These are phyloP conservation scores for Claviceps fusiformis DNA, from an alignment of 2,329 filamentous ascomycete species.

Conservation along the genomic window DNA sequence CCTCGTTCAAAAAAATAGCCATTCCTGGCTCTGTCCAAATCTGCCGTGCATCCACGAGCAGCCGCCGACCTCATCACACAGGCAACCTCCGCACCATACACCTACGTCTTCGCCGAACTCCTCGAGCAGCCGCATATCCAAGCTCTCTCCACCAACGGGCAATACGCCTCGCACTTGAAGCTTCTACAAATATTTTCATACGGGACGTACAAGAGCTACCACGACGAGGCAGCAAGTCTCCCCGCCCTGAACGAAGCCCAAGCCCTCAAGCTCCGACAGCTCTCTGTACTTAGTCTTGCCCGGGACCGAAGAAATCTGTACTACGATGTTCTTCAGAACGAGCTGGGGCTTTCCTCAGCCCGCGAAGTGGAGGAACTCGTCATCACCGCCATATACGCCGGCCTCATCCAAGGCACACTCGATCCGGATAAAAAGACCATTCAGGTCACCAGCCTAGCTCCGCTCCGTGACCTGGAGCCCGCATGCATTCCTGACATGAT, in stretches of 20 bases:
- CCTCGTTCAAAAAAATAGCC: constrained; percentile 39
- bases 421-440: constrained; percentile 65
- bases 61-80: constrained; percentile 75
- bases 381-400: constrained; percentile 76
- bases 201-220: constrained; percentile 74
- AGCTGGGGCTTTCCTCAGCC: constrained; percentile 52
- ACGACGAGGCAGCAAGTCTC: constrained; percentile 30
- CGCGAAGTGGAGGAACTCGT: constrained; percentile 75
- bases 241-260: constrained; percentile 63
- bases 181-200: constrained; percentile 84
- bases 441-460: constrained; percentile 65
- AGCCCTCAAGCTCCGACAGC: constrained; percentile 73
- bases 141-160: constrained; percentile 45
- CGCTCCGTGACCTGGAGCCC: constrained; percentile 73
- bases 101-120: constrained; percentile 90
- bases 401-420: constrained; percentile 68
- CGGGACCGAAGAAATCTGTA: constrained; percentile 53
- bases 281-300: constrained; percentile 74
- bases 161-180: constrained; percentile 50
- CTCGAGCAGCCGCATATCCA: constrained; percentile 70
- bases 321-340: constrained; percentile 54
- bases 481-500: constrained; percentile 58
- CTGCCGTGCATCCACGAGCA: constrained; percentile 69
- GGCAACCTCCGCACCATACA: constrained; percentile 79
- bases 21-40: constrained; percentile 81